Evolutionary conservation across 129 eudicot genomes (phyloP).

Genomic region (Artemisia annua): DNA sequence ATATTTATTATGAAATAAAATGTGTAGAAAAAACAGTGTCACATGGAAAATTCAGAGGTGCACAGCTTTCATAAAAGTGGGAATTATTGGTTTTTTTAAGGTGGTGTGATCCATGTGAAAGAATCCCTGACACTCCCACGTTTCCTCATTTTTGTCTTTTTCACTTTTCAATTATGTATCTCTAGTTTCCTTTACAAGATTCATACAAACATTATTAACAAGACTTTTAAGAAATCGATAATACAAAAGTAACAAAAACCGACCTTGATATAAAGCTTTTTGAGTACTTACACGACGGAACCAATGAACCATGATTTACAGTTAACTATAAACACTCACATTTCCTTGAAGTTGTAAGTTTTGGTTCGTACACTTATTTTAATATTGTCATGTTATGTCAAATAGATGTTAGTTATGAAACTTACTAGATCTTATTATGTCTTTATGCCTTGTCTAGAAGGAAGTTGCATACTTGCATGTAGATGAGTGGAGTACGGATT

Average conservation of each 20-base stretch:
- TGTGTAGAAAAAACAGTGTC: neutral
- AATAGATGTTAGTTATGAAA: too few relatives aligned
- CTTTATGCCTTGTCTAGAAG: slow-evolving; percentile 5
- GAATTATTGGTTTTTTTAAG: slow-evolving; percentile 23
- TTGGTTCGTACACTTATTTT: too few relatives aligned
- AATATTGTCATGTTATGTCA: too few relatives aligned
- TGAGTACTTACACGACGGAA: neutral
- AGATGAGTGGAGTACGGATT: slow-evolving; percentile 14
- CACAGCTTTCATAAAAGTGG: slow-evolving; percentile 26
- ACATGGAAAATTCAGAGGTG: slow-evolving; percentile 34
- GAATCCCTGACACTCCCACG: slow-evolving; percentile 43
- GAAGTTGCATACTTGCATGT: slow-evolving; percentile 6
- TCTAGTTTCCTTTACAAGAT: too few relatives aligned
- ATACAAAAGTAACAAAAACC: too few relatives aligned
- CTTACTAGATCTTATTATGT: neutral
- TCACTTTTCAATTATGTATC: neutral
- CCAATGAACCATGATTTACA: too few relatives aligned
- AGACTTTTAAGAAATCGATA: neutral
- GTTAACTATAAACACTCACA: too few relatives aligned
- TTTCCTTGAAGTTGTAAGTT: too few relatives aligned
- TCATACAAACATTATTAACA: too few relatives aligned
- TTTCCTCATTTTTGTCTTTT: slow-evolving; percentile 27
- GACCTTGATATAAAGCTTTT: neutral
- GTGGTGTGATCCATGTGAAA: slow-evolving; percentile 24
- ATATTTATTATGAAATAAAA: neutral